phyloP scores from a whole-genome alignment of 805 yeast species.

The Saccharomycopsis sp. region DNA sequence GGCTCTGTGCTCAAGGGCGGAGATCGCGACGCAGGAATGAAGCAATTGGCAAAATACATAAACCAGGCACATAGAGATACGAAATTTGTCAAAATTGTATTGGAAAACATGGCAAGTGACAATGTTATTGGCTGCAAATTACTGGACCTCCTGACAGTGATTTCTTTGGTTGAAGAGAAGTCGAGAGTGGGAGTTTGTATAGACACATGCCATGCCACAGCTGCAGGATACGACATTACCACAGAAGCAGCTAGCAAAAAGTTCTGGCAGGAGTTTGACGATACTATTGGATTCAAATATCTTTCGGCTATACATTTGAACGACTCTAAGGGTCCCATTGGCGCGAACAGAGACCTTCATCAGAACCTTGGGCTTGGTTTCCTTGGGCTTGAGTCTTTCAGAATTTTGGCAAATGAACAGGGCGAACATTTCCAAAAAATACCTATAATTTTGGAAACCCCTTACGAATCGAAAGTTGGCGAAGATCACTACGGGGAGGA shows the following conservation, averaged over 20 bases:
- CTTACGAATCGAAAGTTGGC: constrained; percentile 38
- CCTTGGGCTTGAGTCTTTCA: constrained; percentile 77
- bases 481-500: constrained; percentile 78
- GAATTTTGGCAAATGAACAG: constrained; percentile 64
- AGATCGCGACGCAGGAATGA: constrained; percentile 58
- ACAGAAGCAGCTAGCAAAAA: constrained; percentile 46
- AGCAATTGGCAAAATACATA: constrained; percentile 67
- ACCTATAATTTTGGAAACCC: constrained; percentile 87
- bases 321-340: constrained; percentile 91
- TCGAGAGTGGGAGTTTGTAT: constrained; percentile 89
- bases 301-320: constrained; percentile 80
- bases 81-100: constrained; percentile 71
- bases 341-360: constrained; percentile 85
- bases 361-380: constrained; percentile 87
- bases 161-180: constrained; percentile 73
- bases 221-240: constrained; percentile 91
- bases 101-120: constrained; percentile 98
- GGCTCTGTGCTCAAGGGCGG: constrained; percentile 76
- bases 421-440: constrained; percentile 44
- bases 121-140: constrained; percentile 77
- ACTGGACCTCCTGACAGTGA: constrained; percentile 69
- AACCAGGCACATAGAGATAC: constrained; percentile 75
- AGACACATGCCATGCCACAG: constrained; percentile 94
- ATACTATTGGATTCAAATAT: constrained; percentile 65
- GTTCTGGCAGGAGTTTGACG: constrained; percentile 77